These are phyloP conservation scores for Aspergillus leporis DNA, from an alignment of 495 filamentous ascomycete species.

Conservation along the genomic window DNA sequence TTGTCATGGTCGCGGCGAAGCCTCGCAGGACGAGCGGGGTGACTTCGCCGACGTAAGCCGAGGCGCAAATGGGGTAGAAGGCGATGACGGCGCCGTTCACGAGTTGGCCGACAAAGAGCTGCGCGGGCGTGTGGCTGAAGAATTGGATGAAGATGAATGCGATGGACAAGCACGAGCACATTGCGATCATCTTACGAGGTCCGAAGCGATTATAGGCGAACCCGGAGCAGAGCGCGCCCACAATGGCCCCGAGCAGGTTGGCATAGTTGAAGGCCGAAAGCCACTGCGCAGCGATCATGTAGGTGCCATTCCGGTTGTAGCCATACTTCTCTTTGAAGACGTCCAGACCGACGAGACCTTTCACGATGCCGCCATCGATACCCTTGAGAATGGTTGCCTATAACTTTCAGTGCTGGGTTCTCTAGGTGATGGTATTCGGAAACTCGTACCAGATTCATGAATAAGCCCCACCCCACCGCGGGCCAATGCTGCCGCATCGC, in stretches of 20 bases:
- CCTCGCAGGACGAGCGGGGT: slow-evolving; percentile 42
- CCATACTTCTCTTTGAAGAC: slow-evolving; percentile 34
- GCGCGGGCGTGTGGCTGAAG: slow-evolving; percentile 31
- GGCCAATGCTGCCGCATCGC: slow-evolving; percentile 31
- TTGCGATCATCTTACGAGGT: slow-evolving; percentile 28
- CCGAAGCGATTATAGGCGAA: slow-evolving; percentile 33
- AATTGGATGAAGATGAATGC: slow-evolving; percentile 39
- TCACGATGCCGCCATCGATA: slow-evolving; percentile 32
- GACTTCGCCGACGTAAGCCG: slow-evolving; percentile 39
- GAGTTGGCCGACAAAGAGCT: slow-evolving; percentile 36
- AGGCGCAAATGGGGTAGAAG: slow-evolving; percentile 38
- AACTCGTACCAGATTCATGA: slow-evolving; percentile 30
- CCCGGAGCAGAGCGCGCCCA: slow-evolving; percentile 53
- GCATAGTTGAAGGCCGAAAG: slow-evolving; percentile 66
- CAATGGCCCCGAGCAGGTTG: slow-evolving; percentile 63
- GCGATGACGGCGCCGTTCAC: slow-evolving; percentile 36
- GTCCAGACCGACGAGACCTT: slow-evolving; percentile 32
- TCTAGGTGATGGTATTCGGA: neutral
- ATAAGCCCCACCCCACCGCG: slow-evolving; percentile 31
- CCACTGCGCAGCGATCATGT: slow-evolving; percentile 32
- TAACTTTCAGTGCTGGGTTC: neutral
- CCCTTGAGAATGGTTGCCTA: slow-evolving; percentile 34
- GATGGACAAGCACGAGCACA: slow-evolving; percentile 33
- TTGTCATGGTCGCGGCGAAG: slow-evolving; percentile 38
- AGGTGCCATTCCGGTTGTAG: slow-evolving; percentile 27